phyloP scores from a whole-genome alignment of 176 grass and related monocot genomes.

The Bolboschoenus planiculmis region DNA sequence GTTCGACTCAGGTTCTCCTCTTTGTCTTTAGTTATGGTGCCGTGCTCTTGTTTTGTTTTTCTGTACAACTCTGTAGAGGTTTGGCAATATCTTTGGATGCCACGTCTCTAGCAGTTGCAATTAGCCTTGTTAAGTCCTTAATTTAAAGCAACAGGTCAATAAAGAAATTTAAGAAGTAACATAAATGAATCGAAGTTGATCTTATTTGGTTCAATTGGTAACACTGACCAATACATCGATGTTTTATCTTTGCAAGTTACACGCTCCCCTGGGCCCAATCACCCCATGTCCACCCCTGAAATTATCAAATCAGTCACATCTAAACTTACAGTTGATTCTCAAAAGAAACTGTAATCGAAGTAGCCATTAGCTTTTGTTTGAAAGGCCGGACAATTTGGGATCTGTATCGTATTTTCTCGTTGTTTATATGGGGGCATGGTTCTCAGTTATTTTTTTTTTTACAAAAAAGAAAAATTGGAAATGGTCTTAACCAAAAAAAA shows the following conservation, averaged over 20 bases:
- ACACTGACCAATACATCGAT: background rate
- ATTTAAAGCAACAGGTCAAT: background rate
- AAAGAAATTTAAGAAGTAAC: background rate
- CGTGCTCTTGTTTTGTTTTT: background rate
- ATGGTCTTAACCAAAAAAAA: background rate
- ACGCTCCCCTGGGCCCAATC: no score
- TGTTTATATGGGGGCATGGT: background rate
- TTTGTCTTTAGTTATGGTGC: background rate
- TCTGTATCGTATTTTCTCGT: background rate
- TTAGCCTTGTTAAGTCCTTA: background rate
- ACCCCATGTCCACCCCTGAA: background rate
- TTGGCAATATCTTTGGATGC: constrained; percentile 8
- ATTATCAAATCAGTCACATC: background rate
- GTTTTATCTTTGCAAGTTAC: background rate
- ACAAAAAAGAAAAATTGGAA: no score
- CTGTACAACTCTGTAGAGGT: background rate
- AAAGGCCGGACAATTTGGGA: background rate
- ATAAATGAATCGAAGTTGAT: background rate
- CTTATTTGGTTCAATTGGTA: background rate
- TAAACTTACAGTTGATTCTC: background rate
- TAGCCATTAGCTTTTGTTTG: background rate
- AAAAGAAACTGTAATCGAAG: background rate
- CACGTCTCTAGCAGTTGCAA: background rate
- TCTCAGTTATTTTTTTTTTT: background rate
- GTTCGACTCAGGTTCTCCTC: constrained; percentile 42